Conservation (phyloP, 1,284 basidiomycete species). For the Neonothopanus nambi region DNA sequence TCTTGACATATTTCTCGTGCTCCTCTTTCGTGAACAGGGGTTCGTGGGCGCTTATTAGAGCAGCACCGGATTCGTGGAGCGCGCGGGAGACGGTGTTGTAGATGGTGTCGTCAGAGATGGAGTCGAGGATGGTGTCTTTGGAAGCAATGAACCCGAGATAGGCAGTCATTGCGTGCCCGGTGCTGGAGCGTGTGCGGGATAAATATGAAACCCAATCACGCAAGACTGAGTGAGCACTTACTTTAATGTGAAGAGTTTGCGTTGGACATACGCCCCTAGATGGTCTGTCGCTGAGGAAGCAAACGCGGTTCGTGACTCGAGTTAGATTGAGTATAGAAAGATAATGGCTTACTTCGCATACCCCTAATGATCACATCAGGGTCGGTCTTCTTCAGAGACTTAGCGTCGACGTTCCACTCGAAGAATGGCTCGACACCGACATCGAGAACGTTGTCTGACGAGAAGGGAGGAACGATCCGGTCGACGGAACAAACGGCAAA, state of each 20-base stretch:
- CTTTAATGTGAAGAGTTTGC: slow-evolving; percentile 44
- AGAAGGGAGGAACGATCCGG: slow-evolving; percentile 40
- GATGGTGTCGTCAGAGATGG: slow-evolving; percentile 23
- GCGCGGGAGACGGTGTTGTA: slow-evolving; percentile 20
- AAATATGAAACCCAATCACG: not conserved
- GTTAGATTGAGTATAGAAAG: not conserved
- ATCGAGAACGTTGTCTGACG: slow-evolving; percentile 29
- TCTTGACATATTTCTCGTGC: slow-evolving; percentile 35
- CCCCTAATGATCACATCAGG: slow-evolving; percentile 31
- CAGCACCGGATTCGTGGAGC: slow-evolving; percentile 25
- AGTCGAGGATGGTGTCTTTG: slow-evolving; percentile 30
- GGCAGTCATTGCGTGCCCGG: slow-evolving; percentile 38
- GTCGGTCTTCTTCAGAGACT: slow-evolving; percentile 26
- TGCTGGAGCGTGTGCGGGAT: slow-evolving; percentile 11
- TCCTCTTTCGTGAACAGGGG: slow-evolving; percentile 22
- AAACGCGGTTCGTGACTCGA: not conserved
- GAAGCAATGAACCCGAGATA: slow-evolving; percentile 36
- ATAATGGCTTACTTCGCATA: slow-evolving; percentile 28
- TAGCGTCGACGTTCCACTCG: slow-evolving; percentile 40
- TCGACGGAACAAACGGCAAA: slow-evolving; percentile 46
- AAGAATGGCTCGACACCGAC: slow-evolving; percentile 43
- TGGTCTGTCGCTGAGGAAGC: slow-evolving; percentile 17
- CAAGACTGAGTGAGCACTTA: not conserved
- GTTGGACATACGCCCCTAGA: slow-evolving; percentile 39
- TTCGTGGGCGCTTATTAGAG: slow-evolving; percentile 22